Evolutionary conservation across 768 basidiomycete species (phyloP).

Genomic region (Macrolepiota dolichaula): DNA sequence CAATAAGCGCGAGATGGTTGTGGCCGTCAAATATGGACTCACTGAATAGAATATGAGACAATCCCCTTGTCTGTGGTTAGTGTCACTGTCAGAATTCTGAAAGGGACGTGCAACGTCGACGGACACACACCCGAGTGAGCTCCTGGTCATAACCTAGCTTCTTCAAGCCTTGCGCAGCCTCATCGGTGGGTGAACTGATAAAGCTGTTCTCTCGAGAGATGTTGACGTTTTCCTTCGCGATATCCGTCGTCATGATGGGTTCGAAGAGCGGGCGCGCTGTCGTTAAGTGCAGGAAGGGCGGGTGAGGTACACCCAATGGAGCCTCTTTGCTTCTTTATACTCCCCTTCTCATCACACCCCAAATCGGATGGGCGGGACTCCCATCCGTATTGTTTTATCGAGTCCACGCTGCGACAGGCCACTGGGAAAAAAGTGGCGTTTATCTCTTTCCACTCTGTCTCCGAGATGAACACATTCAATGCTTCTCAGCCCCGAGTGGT

Average conservation of each 20-base stretch:
- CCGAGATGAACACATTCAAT: not conserved
- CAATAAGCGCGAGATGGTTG: not conserved
- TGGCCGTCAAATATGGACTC: constrained; percentile 18
- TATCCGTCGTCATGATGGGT: not conserved
- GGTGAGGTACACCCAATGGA: not conserved
- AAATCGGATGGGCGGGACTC: not conserved
- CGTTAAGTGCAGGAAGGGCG: too few relatives aligned
- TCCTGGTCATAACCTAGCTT: constrained; percentile 56
- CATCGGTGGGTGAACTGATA: constrained; percentile 3
- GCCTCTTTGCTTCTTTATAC: not conserved
- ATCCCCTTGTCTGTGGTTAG: constrained; percentile 39
- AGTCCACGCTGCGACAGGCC: not conserved
- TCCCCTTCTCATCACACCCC: not conserved
- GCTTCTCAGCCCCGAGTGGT: not conserved
- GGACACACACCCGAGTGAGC: constrained; percentile 42
- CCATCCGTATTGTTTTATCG: not conserved
- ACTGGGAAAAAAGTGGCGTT: not conserved
- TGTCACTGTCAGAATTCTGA: not conserved
- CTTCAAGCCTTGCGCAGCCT: constrained; percentile 34
- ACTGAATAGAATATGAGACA: constrained; percentile 56
- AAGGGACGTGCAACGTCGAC: not conserved
- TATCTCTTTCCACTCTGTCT: not conserved
- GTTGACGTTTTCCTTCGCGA: not conserved
- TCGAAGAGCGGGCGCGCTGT: not conserved
- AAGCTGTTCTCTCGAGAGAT: not conserved